These are phyloP conservation scores for Ceratocystis diversiconidia DNA, from an alignment of 2,329 filamentous ascomycete genomes.

Conservation along the genomic window DNA sequence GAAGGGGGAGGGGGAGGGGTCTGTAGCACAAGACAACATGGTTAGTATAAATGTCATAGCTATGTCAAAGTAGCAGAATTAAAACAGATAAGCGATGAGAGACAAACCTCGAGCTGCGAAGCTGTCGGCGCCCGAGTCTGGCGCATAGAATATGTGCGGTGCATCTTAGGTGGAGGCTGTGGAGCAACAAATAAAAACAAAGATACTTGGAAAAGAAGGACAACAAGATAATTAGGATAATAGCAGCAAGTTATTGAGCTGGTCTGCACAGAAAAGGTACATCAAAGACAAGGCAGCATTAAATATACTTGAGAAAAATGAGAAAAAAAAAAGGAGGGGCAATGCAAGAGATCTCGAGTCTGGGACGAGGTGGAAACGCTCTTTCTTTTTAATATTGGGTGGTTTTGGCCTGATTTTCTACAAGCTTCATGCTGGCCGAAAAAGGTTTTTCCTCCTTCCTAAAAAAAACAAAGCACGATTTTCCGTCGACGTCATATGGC, in stretches of 20 bases:
- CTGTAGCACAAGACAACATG: conserved; percentile 31
- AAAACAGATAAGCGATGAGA: conserved; percentile 20
- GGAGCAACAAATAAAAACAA: background rate
- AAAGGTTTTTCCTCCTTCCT: conserved; percentile 1
- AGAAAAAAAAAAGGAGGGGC: background rate
- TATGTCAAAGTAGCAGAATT: background rate
- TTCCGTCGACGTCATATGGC: background rate
- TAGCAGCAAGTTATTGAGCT: too few relatives aligned
- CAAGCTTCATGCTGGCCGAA: conserved; percentile 6
- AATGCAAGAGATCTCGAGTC: background rate
- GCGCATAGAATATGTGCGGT: conserved; percentile 99
- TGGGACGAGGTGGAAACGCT: background rate
- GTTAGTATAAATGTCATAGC: conserved; percentile 15
- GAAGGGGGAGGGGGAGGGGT: conserved; percentile 88
- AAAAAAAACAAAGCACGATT: background rate
- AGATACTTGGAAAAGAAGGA: background rate
- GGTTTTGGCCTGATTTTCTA: conserved; percentile 2
- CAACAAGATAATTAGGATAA: background rate
- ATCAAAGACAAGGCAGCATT: background rate
- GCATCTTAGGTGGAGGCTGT: conserved; percentile 45
- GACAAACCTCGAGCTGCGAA: conserved; percentile 48
- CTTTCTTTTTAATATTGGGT: background rate
- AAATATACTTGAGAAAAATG: background rate
- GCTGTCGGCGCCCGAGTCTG: conserved; percentile 90
- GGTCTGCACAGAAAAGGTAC: background rate